Evolutionary conservation across 2,329 filamentous ascomycete species (phyloP).

Genomic region (Fusarium ambrosium): DNA sequence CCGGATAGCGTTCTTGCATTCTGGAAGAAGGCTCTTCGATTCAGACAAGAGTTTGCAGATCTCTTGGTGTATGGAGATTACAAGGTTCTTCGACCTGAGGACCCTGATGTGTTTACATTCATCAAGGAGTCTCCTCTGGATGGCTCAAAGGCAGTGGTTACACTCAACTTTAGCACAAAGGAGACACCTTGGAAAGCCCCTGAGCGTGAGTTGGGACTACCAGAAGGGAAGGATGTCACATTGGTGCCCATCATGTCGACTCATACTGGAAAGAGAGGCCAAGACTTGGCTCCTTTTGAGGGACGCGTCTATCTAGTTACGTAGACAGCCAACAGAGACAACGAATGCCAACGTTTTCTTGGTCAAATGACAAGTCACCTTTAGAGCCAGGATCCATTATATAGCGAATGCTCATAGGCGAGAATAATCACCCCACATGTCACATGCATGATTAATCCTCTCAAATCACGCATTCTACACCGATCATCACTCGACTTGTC

Average conservation of each 20-base stretch:
- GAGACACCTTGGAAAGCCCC: constrained; percentile 46
- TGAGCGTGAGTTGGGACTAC: constrained; percentile 34
- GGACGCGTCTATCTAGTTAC: constrained; percentile 49
- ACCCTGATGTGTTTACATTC: constrained; percentile 47
- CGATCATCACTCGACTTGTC: not conserved
- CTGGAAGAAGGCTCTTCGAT: constrained; percentile 50
- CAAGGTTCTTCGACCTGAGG: constrained; percentile 38
- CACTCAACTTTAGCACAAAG: constrained; percentile 51
- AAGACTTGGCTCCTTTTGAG: constrained; percentile 48
- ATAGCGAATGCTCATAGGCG: not conserved
- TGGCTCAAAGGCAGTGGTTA: constrained; percentile 44
- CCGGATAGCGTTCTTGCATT: constrained; percentile 52
- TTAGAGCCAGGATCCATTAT: not conserved
- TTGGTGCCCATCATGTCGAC: constrained; percentile 49
- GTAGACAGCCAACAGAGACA: constrained; percentile 4
- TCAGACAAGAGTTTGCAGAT: constrained; percentile 50
- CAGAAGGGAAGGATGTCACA: constrained; percentile 11
- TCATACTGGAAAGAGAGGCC: constrained; percentile 34
- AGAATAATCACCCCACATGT: not conserved
- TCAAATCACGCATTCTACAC: not conserved
- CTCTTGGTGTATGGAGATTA: constrained; percentile 54
- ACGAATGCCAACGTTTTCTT: not conserved
- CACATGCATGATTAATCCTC: not conserved
- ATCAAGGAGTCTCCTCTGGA: constrained; percentile 48
- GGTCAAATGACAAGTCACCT: not conserved